Evolutionary conservation across 1,139 yeast species (phyloP), one percentile per base, ranked within the genome.

Genomic region (Protomyces inouyei): DNA sequence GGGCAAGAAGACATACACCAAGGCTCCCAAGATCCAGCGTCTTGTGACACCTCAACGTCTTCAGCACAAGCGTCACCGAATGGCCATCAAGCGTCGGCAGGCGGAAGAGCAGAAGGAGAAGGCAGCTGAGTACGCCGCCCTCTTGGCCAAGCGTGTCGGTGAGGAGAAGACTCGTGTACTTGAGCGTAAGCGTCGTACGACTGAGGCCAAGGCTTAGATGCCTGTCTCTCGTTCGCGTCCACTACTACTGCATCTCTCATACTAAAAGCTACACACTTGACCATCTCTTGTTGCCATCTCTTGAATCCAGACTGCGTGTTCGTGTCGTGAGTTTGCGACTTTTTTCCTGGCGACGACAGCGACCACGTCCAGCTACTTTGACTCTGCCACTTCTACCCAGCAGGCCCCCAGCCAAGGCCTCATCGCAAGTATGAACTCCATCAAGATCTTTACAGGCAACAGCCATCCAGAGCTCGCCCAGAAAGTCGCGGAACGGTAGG

Each of bases 11-110:
- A 86, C 91, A 78, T 93, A 88, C 93, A 88, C 98, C 83, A 93
- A 93, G 88, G 98, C 98, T 78, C 98, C 98, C 84, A 93, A 90
- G 89, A 92, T 93, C 83, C 98, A 93, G 85, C 91, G 98, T 84
- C 88, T 93, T 78, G 96, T 93, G 74, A 93, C 98, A 77, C 98
- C 98, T 80, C 97, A 92, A 85, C 87, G 91, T 78, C 87, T 93
- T 81, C 98, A 92, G 85, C 93, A 97, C 87, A 93, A 93, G 96
- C 89, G 98, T 85, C 93, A 90, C 79, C 87, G 89, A 80, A 88
- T 86, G 81, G 86, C 97, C 75, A 84, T 86, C 82, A 93, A 93
- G 88, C 84, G 89, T 80, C 88, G 87, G 84, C 89, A 89, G 82
- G 97, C 98, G 80, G 96, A 90, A 85, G 91, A 89, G 78, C 97